Evolutionary conservation across 2,329 filamentous ascomycete species (phyloP).

Genomic region (Epichloe coenophiala): DNA sequence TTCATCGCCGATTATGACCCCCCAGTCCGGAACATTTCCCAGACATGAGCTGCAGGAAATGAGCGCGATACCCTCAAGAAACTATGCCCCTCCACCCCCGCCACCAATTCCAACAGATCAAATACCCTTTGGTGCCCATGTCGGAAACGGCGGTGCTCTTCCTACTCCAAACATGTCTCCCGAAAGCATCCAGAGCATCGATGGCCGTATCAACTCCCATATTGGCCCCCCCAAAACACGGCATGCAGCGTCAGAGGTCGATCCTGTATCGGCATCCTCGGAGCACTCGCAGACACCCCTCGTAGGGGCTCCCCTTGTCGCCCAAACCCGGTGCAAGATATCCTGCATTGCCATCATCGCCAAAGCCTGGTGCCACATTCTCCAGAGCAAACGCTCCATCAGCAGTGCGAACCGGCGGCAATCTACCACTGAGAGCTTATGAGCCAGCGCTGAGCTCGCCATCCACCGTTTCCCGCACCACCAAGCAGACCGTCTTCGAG

Average conservation of each 20-base stretch:
- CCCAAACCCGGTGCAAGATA: slow-evolving; percentile 22
- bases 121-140: slow-evolving; percentile 20
- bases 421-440: slow-evolving; percentile 48
- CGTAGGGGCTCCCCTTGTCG: slow-evolving; percentile 37
- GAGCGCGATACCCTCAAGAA: slow-evolving; percentile 41
- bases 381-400: slow-evolving; percentile 35
- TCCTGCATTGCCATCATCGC: slow-evolving; percentile 32
- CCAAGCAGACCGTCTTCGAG: slow-evolving; percentile 54
- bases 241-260: slow-evolving; percentile 25
- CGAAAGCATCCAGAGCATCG: slow-evolving; percentile 33
- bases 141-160: slow-evolving; percentile 12
- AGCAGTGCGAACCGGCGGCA: slow-evolving; percentile 42
- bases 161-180: slow-evolving; percentile 26
- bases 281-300: slow-evolving; percentile 38
- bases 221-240: slow-evolving; percentile 22
- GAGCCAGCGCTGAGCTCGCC: slow-evolving; percentile 43
- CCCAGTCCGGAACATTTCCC: slow-evolving; percentile 43
- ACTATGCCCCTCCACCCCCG: slow-evolving; percentile 43
- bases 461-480: slow-evolving; percentile 29
- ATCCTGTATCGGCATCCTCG: slow-evolving; percentile 39
- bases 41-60: slow-evolving; percentile 42
- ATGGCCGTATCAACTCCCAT: slow-evolving; percentile 38
- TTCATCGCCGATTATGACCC: slow-evolving; percentile 55
- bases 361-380: slow-evolving; percentile 37
- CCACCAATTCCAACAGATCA: slow-evolving; percentile 41